Base-by-base conservation (phyloP, 495 filamentous ascomycete genomes). In the Aspergillus homomorphus region DNA sequence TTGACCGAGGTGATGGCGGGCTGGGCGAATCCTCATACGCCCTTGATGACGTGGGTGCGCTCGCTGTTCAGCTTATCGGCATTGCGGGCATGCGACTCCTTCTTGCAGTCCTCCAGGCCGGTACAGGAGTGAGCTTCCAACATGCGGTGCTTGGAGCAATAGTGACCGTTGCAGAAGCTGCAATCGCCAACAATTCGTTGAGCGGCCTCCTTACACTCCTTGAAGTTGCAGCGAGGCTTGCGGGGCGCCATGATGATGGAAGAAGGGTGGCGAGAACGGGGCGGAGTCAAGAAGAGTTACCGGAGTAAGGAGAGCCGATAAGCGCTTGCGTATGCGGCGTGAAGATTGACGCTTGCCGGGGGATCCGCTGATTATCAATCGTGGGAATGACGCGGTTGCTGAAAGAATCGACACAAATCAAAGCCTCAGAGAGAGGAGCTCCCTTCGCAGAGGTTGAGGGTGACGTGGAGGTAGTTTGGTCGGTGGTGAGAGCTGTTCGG, bases 71-170 rank as follows among this genome's bases (percentile, higher is more conserved):
- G 77, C 80, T 94, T 92, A 66, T 91, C 88, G 58, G 88, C 89
- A 68, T 98, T 98, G 52, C 89, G 84, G 69, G 93, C 91, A 73
- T 95, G 89, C 18, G 87, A 89, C 71, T 96, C 91, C 79, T 94
- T 91, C 83, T 96, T 97, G 82, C 92, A 96, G 75, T 96, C 88
- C 76, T 98, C 95, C 59, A 98, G 77, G n/a, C 92, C 92, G 57
- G 80, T 84, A 76, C 94, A 98, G 69, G 89, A 88, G 77, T 98
- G 94, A 59, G 90, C 87, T 75, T 98, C 94, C 49, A 98, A 73
- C 73, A 98, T 84, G 16, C 94, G 81, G 77, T 98, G 94, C 78
- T 90, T 92, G 53, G 88, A 90, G 77, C 94, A 98, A 78, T 89
- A 98, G 72, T 94, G 89, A 16, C 92, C 92, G 51, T 85, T 77